Evolutionary conservation across 495 filamentous ascomycete species (phyloP).

Genomic region (Podospora conica): DNA sequence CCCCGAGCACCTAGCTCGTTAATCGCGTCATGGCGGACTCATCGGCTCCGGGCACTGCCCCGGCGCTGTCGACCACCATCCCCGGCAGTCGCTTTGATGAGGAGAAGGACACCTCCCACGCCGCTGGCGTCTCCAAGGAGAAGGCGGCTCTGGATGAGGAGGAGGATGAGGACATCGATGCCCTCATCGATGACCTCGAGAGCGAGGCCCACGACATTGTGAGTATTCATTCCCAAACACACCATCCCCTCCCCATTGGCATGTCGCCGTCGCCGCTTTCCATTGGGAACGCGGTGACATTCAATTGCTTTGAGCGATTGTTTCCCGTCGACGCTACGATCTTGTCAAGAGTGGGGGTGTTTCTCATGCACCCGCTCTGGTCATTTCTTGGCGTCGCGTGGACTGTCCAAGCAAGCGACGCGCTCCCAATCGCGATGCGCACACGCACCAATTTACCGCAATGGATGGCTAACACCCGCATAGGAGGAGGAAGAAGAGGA

Average conservation of each 20-base stretch:
- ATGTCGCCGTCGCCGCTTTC: not conserved
- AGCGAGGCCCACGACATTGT: constrained; percentile 55
- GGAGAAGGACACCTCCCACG: constrained; percentile 38
- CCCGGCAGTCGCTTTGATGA: constrained; percentile 50
- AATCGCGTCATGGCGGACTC: constrained; percentile 43
- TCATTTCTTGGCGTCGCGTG: not conserved
- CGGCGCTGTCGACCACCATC: constrained; percentile 49
- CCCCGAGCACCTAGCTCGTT: constrained; percentile 31
- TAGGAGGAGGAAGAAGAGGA: constrained; percentile 52
- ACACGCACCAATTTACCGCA: constrained; percentile 14
- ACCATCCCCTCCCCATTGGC: not conserved
- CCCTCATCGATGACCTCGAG: constrained; percentile 77
- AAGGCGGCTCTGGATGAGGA: constrained; percentile 52
- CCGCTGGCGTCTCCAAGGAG: constrained; percentile 24
- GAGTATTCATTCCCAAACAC: constrained; percentile 16
- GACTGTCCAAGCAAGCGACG: not conserved
- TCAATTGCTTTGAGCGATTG: not conserved
- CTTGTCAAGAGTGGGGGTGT: not conserved
- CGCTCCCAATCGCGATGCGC: not conserved
- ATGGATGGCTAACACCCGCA: not conserved
- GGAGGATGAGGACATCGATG: constrained; percentile 69
- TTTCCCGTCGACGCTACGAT: not conserved
- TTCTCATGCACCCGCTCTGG: not conserved
- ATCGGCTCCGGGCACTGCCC: constrained; percentile 36
- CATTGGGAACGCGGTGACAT: not conserved